phyloP scores from a whole-genome alignment of 2,329 filamentous ascomycete species.

The Uncinocarpus reesii region DNA sequence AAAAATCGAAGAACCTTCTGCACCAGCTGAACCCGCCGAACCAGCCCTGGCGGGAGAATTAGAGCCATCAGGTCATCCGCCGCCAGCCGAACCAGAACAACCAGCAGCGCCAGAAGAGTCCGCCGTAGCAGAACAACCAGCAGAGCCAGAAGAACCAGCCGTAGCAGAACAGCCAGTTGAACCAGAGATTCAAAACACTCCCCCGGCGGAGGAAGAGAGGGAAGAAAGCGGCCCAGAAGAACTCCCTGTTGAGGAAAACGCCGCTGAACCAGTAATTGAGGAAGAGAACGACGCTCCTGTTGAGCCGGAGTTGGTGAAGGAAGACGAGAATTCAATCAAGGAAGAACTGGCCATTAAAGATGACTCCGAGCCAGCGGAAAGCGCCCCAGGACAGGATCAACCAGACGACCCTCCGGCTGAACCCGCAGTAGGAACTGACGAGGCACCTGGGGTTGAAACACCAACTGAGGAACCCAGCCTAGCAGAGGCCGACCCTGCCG shows the following conservation, averaged over 20 bases:
- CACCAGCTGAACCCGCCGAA: background rate
- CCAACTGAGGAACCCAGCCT: slow-evolving; percentile 6
- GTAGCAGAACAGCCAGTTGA: background rate
- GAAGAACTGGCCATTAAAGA: background rate
- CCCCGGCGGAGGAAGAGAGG: background rate
- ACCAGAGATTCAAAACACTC: background rate
- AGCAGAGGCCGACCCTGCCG: slow-evolving; percentile 11
- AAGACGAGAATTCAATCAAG: background rate
- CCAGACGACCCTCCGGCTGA: background rate
- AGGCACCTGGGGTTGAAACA: background rate
- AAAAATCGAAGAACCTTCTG: background rate
- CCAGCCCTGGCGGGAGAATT: background rate
- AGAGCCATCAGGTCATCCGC: background rate
- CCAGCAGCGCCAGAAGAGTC: slow-evolving; percentile 3
- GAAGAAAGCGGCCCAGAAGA: slow-evolving; percentile 8
- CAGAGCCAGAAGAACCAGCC: slow-evolving; percentile 1
- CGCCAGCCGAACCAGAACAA: background rate
- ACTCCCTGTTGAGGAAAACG: background rate
- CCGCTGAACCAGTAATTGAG: background rate
- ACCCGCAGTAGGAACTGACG: background rate
- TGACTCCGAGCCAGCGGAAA: background rate
- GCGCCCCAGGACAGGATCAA: background rate
- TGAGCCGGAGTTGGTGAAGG: background rate
- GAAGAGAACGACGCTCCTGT: background rate
- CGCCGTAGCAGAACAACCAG: background rate